Conservation (phyloP, 805 yeast genomes). For the Candida rishiriensis region DNA sequence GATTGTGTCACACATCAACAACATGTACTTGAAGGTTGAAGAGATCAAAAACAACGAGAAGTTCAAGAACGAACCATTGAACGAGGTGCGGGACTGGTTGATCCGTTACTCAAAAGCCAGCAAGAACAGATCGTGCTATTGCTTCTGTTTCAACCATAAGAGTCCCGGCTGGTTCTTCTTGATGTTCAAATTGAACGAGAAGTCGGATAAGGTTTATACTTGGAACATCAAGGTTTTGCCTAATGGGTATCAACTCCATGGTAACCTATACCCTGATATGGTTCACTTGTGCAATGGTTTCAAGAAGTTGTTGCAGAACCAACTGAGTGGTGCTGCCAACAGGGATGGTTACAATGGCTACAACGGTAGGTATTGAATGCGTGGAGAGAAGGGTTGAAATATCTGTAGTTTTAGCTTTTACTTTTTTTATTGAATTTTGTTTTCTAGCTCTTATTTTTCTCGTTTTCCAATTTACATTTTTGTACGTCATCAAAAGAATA, state of each 20-base stretch:
- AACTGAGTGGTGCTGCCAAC: conserved; percentile 16
- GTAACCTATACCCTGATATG: conserved; percentile 85
- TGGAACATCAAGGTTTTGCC: conserved; percentile 93
- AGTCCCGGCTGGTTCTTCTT: conserved; percentile 92
- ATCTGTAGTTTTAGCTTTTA: neutral
- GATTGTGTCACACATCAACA: conserved; percentile 80
- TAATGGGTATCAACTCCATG: conserved; percentile 75
- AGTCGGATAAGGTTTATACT: conserved; percentile 60
- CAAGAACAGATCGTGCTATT: conserved; percentile 84
- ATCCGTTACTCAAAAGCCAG: conserved; percentile 88
- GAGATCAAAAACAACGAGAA: conserved; percentile 85
- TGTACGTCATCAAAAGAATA: neutral
- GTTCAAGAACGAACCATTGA: conserved; percentile 73
- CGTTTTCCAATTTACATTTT: neutral
- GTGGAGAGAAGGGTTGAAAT: neutral
- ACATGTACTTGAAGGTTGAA: conserved; percentile 75
- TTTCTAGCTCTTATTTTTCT: neutral
- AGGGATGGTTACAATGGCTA: conserved; percentile 5
- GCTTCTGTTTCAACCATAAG: conserved; percentile 84
- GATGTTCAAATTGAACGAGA: conserved; percentile 73
- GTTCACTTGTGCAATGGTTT: conserved; percentile 89
- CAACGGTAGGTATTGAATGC: conserved; percentile 1
- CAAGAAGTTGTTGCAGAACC: conserved; percentile 47
- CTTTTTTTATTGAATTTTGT: neutral
- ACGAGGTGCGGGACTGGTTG: conserved; percentile 82